Percentiles rank a stretch among this genome's conserved stretches.
Conservation (phyloP, 139 green algal genomes). For the Desmodesmus armatus region DNA sequence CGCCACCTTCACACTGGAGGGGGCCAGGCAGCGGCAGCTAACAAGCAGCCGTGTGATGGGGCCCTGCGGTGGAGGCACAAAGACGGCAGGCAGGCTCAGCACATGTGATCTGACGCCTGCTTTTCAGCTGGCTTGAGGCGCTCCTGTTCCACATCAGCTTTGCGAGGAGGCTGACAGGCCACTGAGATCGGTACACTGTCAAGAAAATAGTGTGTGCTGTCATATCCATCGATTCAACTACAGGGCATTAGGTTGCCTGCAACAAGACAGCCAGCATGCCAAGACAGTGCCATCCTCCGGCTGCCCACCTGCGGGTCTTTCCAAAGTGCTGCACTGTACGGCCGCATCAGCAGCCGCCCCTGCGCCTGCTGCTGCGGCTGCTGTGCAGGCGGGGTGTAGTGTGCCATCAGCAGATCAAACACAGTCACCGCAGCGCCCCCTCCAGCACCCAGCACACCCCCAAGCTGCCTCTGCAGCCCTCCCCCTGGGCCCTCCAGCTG, state of each 20-base stretch:
- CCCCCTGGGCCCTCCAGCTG: background rate
- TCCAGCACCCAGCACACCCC: conserved; percentile 4
- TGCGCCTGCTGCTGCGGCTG: background rate
- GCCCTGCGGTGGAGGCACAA: background rate
- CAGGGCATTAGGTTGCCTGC: background rate
- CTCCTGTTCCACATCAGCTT: too few relatives aligned
- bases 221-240: too few relatives aligned
- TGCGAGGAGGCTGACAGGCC: too few relatives aligned
- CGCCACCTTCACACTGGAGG: conserved; percentile 19
- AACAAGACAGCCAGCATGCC: background rate
- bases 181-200: too few relatives aligned
- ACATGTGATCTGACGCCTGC: too few relatives aligned
- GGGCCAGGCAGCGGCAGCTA: conserved; percentile 21
- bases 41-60: conserved; percentile 35
- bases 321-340: conserved; percentile 32
- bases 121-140: too few relatives aligned
- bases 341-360: background rate
- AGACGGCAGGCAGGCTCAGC: too few relatives aligned
- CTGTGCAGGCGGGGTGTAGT: conserved; percentile 42
- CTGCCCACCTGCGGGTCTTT: conserved; percentile 31
- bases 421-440: background rate
- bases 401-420: conserved; percentile 42
- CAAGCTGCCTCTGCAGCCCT: conserved; percentile 1
- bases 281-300: background rate
- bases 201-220: too few relatives aligned